Percentiles rank a stretch among this genome's conserved stretches.
phyloP scores from a whole-genome alignment of 441 rosid species.

The Jatropha multifida region DNA sequence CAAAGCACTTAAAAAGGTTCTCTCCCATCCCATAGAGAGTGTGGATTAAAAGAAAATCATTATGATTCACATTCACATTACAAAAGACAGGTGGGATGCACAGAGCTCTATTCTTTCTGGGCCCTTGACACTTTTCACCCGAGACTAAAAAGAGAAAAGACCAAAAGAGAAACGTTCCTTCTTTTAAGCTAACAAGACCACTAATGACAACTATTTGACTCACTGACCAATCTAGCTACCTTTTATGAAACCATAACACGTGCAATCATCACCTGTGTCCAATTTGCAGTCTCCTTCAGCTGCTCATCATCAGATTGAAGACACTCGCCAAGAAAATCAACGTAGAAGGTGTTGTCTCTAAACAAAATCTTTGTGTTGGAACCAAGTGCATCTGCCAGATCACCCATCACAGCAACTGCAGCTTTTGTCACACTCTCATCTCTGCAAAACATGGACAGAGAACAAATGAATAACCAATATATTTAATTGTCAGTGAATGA shows the following conservation, averaged over 20 bases:
- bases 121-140: conserved; percentile 17
- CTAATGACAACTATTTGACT: conserved; percentile 18
- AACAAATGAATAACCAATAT: neutral
- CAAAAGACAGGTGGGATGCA: neutral
- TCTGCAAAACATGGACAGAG: conserved; percentile 37
- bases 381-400: conserved; percentile 89
- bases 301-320: conserved; percentile 78
- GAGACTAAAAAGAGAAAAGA: conserved; percentile 21
- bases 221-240: conserved; percentile 5
- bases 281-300: conserved; percentile 78
- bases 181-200: conserved; percentile 1
- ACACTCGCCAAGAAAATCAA: conserved; percentile 71
- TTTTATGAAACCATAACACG: conserved; percentile 64
- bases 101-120: neutral
- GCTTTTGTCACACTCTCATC: conserved; percentile 89
- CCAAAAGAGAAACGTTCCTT: neutral
- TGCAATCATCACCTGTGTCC: conserved; percentile 88
- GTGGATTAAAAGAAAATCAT: conserved; percentile 22
- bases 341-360: conserved; percentile 53
- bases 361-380: conserved; percentile 65
- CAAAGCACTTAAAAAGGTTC: conserved; percentile 14
- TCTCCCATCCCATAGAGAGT: conserved; percentile 4
- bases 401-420: conserved; percentile 92
- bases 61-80: conserved; percentile 16
- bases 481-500: neutral